These are phyloP conservation scores for Flaveria ramosissima DNA, from an alignment of 129 eudicot species.

Conservation along the genomic window DNA sequence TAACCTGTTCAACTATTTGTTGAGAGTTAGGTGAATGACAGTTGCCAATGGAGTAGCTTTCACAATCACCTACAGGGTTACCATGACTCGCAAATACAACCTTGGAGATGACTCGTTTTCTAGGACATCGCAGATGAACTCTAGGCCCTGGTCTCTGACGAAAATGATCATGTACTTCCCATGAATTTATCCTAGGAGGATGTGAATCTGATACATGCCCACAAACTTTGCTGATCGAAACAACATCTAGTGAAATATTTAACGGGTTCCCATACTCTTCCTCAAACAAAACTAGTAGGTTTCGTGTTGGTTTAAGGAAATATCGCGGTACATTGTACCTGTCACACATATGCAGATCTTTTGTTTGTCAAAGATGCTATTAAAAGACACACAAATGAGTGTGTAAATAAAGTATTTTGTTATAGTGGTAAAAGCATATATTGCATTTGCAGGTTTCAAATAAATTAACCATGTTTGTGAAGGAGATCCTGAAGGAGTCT, in stretches of 20 bases:
- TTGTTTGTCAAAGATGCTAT: not conserved
- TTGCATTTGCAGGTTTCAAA: conserved; percentile 1
- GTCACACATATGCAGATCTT: conserved; percentile 11
- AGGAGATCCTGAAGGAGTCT: conserved; percentile 53
- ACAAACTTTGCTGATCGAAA: conserved; percentile 54
- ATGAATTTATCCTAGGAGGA: conserved; percentile 38
- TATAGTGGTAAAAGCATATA: not conserved
- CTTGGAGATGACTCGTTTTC: conserved; percentile 41
- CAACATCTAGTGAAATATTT: conserved; percentile 53
- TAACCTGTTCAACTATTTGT: conserved; percentile 52
- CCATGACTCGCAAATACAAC: conserved; percentile 73
- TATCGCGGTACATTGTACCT: conserved; percentile 88
- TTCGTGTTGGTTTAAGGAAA: conserved; percentile 58
- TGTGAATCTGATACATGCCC: conserved; percentile 43
- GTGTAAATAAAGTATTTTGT: not conserved
- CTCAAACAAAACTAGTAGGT: conserved; percentile 67
- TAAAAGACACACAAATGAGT: not conserved
- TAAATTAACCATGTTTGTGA: conserved; percentile 65
- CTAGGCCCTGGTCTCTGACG: conserved; percentile 35
- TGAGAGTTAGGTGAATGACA: conserved; percentile 56
- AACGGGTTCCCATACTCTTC: conserved; percentile 71
- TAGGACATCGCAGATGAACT: conserved; percentile 60
- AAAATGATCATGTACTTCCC: conserved; percentile 30
- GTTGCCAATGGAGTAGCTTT: conserved; percentile 46
- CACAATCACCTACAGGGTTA: conserved; percentile 59